Evolutionary conservation across 768 basidiomycete species (phyloP).

Genomic region (Lactarius vividus): DNA sequence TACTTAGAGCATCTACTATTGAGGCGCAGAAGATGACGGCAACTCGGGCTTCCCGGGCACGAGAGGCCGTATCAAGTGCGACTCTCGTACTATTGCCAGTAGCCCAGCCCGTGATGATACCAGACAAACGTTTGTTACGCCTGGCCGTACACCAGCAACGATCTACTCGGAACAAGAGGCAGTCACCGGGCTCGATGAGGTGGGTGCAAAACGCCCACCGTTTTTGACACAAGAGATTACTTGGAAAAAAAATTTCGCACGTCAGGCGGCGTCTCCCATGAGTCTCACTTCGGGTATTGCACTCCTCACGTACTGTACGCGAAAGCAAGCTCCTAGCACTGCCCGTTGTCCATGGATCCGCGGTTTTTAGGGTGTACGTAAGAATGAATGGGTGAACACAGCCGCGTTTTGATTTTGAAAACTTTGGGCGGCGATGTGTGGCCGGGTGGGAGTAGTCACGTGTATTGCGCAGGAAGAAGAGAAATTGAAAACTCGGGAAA

Average conservation of each 20-base stretch:
- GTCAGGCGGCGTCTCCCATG: neutral
- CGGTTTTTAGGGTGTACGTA: too few species aligned
- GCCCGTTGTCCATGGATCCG: neutral
- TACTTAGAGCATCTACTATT: too few species aligned
- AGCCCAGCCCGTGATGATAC: too few species aligned
- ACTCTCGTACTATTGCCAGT: too few species aligned
- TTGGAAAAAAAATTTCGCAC: neutral
- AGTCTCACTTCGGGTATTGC: neutral
- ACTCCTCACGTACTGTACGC: neutral
- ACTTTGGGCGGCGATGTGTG: neutral
- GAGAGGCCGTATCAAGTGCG: too few species aligned
- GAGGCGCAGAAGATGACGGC: neutral
- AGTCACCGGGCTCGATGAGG: neutral
- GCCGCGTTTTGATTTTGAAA: neutral
- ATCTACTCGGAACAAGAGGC: neutral
- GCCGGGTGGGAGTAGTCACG: neutral
- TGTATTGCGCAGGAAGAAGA: neutral
- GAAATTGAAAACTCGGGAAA: neutral
- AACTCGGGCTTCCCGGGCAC: too few species aligned
- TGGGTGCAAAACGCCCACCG: neutral
- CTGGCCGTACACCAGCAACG: too few species aligned
- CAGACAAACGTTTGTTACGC: too few species aligned
- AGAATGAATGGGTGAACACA: neutral
- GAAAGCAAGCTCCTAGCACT: too few species aligned
- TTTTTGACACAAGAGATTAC: neutral